Evolutionary conservation across 208 protist species (phyloP).

Genomic region (Crithidia sp.): DNA sequence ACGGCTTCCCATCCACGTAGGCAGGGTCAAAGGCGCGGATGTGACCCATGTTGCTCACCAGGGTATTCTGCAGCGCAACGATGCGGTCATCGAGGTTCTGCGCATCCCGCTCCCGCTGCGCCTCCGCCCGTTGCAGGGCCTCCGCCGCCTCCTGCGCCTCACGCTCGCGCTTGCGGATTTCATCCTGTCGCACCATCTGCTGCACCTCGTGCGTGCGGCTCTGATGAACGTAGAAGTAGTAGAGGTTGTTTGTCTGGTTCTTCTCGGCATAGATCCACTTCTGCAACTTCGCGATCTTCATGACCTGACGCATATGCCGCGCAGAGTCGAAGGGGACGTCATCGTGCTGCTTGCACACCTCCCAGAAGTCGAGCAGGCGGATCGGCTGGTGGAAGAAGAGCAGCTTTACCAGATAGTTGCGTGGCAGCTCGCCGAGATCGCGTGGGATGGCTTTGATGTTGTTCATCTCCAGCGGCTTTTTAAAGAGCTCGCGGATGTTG

Average conservation of each 20-base stretch:
- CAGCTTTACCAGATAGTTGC: slow-evolving; percentile 84
- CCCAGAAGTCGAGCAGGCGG: slow-evolving; percentile 82
- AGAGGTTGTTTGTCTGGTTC: slow-evolving; percentile 89
- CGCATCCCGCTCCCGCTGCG: slow-evolving; percentile 19
- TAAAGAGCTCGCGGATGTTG: slow-evolving; percentile 91
- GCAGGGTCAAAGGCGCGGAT: slow-evolving; percentile 74
- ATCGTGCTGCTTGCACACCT: slow-evolving; percentile 84
- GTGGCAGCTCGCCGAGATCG: slow-evolving; percentile 88
- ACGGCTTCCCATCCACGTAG: slow-evolving; percentile 63
- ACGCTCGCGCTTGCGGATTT: slow-evolving; percentile 55
- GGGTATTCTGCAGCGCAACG: slow-evolving; percentile 53
- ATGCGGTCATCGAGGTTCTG: slow-evolving; percentile 68
- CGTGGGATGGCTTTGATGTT: slow-evolving; percentile 89
- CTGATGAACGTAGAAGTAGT: slow-evolving; percentile 91
- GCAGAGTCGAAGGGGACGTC: slow-evolving; percentile 89
- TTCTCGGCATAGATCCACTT: slow-evolving; percentile 92
- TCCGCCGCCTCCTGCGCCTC: slow-evolving; percentile 46
- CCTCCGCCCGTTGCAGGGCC: slow-evolving; percentile 6
- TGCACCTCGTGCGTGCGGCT: slow-evolving; percentile 81
- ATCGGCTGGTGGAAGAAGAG: slow-evolving; percentile 91
- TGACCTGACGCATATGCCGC: slow-evolving; percentile 83
- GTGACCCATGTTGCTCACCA: slow-evolving; percentile 67
- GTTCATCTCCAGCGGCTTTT: slow-evolving; percentile 73
- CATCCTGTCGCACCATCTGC: slow-evolving; percentile 77
- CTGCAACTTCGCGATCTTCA: slow-evolving; percentile 88